Percentiles rank a stretch among this genome's conserved stretches.
phyloP scores from a whole-genome alignment of 768 basidiomycete species.

The Termitomyces eurrhizus region DNA sequence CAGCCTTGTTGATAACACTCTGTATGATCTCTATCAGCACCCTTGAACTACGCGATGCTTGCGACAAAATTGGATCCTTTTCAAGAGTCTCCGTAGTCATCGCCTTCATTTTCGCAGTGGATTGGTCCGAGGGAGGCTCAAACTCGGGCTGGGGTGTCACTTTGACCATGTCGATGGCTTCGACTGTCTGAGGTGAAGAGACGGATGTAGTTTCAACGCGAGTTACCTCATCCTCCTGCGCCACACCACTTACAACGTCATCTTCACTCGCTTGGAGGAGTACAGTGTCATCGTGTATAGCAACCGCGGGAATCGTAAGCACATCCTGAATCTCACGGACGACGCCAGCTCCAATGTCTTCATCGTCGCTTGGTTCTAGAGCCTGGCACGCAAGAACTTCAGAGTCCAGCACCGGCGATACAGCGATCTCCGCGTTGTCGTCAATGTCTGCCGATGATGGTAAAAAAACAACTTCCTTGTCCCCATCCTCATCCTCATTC shows the following conservation, averaged over 20 bases:
- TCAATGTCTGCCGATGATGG: not conserved
- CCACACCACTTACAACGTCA: not conserved
- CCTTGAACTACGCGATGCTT: conserved; percentile 3
- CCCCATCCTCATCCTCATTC: not conserved
- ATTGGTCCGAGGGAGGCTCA: not conserved
- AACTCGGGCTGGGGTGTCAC: not conserved
- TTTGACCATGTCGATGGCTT: not conserved
- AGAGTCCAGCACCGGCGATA: not conserved
- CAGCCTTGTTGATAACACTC: not conserved
- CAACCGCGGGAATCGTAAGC: not conserved
- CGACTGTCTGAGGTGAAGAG: not conserved
- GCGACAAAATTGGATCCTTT: conserved; percentile 4
- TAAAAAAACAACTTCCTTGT: not conserved
- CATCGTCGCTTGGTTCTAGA: not conserved
- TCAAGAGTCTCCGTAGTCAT: conserved; percentile 3
- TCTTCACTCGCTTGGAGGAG: not conserved
- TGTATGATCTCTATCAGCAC: conserved; percentile 4
- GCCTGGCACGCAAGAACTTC: not conserved
- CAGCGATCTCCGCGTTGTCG: not conserved
- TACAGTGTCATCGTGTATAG: not conserved
- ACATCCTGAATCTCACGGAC: not conserved
- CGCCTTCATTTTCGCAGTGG: not conserved
- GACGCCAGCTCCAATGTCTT: not conserved
- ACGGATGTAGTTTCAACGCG: not conserved
- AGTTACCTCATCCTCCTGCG: not conserved